Evolutionary conservation across 352 stramenopile species (phyloP).

Genomic region (Halophytophthora polymorphica): DNA sequence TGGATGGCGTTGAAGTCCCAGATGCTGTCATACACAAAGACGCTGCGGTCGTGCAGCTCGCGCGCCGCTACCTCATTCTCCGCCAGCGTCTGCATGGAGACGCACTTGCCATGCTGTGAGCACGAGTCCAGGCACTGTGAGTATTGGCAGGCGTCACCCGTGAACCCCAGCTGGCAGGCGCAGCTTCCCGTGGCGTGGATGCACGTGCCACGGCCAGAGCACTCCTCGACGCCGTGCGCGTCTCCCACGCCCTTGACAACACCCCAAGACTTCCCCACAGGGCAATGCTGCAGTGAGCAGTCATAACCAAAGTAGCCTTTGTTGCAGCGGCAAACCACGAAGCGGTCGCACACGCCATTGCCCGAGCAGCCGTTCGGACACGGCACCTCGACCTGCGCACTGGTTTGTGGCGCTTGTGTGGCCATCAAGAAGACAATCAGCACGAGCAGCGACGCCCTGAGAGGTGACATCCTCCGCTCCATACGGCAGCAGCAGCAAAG

Average conservation of each 20-base stretch:
- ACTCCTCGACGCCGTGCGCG: conserved; percentile 48
- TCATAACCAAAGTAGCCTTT: conserved; percentile 60
- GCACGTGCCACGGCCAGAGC: conserved; percentile 73
- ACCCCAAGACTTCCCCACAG: conserved; percentile 50
- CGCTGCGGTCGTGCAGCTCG: conserved; percentile 44
- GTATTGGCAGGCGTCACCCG: conserved; percentile 60
- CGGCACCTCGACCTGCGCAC: conserved; percentile 11
- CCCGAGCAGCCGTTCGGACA: conserved; percentile 62
- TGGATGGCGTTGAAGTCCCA: conserved; percentile 80
- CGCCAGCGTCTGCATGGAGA: conserved; percentile 62
- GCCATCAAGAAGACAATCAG: background rate
- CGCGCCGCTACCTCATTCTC: conserved; percentile 46
- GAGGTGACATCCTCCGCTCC: conserved; percentile 3
- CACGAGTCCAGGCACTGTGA: conserved; percentile 53
- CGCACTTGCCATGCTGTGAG: conserved; percentile 49
- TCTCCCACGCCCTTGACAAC: conserved; percentile 37
- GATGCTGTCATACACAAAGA: conserved; percentile 41
- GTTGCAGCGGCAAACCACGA: conserved; percentile 55
- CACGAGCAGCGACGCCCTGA: background rate
- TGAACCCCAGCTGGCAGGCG: conserved; percentile 80
- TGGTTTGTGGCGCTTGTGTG: background rate
- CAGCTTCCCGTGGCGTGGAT: conserved; percentile 62
- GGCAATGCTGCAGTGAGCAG: conserved; percentile 54
- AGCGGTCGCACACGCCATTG: conserved; percentile 52
- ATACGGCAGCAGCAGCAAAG: background rate